These are phyloP conservation scores for Boletus bicolor DNA, from an alignment of 768 basidiomycete species.

Conservation along the genomic window DNA sequence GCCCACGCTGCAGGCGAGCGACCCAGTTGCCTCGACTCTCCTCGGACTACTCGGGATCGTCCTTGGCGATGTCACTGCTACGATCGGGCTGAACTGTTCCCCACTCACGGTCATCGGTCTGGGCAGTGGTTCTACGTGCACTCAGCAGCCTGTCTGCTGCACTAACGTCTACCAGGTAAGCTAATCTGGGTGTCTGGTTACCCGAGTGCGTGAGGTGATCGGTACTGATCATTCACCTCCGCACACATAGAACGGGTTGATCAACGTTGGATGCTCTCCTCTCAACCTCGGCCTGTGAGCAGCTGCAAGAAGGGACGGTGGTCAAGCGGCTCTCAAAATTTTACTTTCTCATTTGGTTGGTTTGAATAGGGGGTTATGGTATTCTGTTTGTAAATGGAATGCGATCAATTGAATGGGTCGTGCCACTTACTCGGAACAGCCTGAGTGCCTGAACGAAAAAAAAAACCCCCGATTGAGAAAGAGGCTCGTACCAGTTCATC, in stretches of 20 bases:
- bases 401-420: neutral
- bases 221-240: neutral
- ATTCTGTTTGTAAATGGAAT: neutral
- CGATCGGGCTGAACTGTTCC: slow-evolving; percentile 9
- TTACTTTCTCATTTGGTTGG: neutral
- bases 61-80: neutral
- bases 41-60: neutral
- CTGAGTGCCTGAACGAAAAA: too few relatives aligned
- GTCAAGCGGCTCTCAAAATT: neutral
- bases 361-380: neutral
- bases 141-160: slow-evolving; percentile 19
- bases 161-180: slow-evolving; percentile 7
- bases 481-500: too few relatives aligned
- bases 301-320: neutral
- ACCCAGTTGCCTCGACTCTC: neutral
- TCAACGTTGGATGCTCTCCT: slow-evolving; percentile 18
- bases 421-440: too few relatives aligned
- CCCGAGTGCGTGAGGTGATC: too few relatives aligned
- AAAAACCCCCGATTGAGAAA: too few relatives aligned
- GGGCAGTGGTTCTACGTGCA: slow-evolving; percentile 4
- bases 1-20: neutral
- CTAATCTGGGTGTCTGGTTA: neutral
- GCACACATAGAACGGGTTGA: slow-evolving; percentile 3
- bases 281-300: slow-evolving; percentile 5
- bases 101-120: neutral